A percentile compares a stretch with the other conserved stretches of the same genome.
Conservation (phyloP, 805 yeast genomes). For the Wickerhamiella occidentalis region DNA sequence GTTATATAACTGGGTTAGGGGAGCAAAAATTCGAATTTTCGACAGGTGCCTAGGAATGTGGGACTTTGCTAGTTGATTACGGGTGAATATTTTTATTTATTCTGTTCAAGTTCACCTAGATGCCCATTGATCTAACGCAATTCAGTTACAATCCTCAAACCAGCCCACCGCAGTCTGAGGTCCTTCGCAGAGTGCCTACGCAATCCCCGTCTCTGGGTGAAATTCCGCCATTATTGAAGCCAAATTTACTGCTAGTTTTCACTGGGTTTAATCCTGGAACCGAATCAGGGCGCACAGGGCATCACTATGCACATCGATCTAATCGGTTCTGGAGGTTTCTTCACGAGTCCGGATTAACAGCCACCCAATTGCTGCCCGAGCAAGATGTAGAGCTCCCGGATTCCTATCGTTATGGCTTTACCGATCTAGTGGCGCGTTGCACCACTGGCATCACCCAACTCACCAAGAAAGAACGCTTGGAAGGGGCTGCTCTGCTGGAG, state of each 20-base stretch:
- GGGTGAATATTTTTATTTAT: background rate
- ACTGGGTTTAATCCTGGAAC: constrained; percentile 67
- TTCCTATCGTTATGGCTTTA: constrained; percentile 47
- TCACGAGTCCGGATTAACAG: constrained; percentile 39
- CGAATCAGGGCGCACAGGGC: constrained; percentile 47
- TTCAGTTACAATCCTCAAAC: background rate
- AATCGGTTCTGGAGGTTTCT: constrained; percentile 59
- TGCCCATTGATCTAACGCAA: background rate
- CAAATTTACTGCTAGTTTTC: constrained; percentile 37
- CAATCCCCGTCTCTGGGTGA: background rate
- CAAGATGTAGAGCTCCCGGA: constrained; percentile 36
- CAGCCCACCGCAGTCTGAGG: background rate
- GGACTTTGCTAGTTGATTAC: background rate
- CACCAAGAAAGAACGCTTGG: constrained; percentile 38
- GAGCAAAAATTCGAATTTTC: constrained; percentile 6
- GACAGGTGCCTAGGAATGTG: background rate
- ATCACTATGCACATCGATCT: constrained; percentile 60
- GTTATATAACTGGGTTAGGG: constrained; percentile 10
- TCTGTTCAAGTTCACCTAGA: background rate
- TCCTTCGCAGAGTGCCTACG: background rate
- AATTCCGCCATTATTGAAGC: constrained; percentile 21
- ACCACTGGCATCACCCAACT: constrained; percentile 49
- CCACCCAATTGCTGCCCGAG: constrained; percentile 24
- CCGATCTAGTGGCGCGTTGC: constrained; percentile 56
- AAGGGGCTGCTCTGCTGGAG: constrained; percentile 43